phyloP scores from a whole-genome alignment of 257 asterid genomes.

The Misopates orontium region DNA sequence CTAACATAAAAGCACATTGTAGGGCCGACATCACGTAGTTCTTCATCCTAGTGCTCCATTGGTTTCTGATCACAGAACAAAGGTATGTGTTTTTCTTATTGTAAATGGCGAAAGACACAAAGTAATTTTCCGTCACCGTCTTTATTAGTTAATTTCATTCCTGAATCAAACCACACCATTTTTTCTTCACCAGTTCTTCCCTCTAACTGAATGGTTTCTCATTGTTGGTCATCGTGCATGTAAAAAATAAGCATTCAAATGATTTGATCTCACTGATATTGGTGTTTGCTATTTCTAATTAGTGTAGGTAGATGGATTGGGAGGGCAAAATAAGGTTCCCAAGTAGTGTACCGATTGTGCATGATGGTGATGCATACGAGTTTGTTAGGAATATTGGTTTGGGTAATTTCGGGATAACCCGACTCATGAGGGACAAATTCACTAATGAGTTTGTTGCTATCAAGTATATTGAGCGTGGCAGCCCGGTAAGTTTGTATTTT shows the following conservation, averaged over 20 bases:
- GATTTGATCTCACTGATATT: slow-evolving; percentile 11
- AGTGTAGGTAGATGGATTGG: slow-evolving; percentile 40
- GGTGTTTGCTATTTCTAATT: slow-evolving; percentile 6
- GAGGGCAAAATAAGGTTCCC: slow-evolving; percentile 33
- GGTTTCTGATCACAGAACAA: not conserved
- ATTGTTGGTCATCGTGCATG: not conserved
- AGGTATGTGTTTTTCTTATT: not conserved
- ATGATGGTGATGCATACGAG: slow-evolving; percentile 50
- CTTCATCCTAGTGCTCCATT: slow-evolving; percentile 5
- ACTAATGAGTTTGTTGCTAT: slow-evolving; percentile 54
- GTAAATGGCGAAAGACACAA: too few species aligned
- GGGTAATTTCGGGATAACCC: slow-evolving; percentile 58
- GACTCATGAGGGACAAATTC: slow-evolving; percentile 55
- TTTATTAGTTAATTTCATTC: not conserved
- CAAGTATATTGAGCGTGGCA: slow-evolving; percentile 56
- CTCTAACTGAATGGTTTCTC: not conserved
- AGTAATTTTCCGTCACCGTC: not conserved
- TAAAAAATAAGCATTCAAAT: not conserved
- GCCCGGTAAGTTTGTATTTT: slow-evolving; percentile 35
- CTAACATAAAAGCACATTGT: slow-evolving; percentile 19
- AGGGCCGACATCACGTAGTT: slow-evolving; percentile 10
- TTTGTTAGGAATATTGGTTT: slow-evolving; percentile 52
- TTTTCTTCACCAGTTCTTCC: too few species aligned
- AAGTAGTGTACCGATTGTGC: slow-evolving; percentile 48
- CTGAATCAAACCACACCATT: not conserved